These are phyloP conservation scores for Clarireedia homoeocarpa DNA, from an alignment of 2,329 filamentous ascomycete species.

Conservation along the genomic window DNA sequence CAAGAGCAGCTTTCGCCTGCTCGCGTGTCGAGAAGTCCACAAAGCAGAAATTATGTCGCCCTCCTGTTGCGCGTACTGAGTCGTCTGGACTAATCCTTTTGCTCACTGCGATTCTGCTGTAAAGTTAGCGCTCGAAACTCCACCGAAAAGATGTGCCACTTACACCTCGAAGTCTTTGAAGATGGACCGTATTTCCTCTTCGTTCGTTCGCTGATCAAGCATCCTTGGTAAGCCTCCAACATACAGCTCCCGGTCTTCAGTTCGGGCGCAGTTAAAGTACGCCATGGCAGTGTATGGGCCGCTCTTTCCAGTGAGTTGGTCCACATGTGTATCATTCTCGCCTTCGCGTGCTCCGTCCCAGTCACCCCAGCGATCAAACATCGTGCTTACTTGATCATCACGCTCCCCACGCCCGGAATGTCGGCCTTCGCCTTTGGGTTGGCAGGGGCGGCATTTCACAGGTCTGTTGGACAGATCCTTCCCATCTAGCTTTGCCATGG, in stretches of 20 bases:
- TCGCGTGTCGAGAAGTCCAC: not conserved
- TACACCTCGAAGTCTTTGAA: not conserved
- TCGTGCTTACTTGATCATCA: not conserved
- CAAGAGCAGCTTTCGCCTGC: not conserved
- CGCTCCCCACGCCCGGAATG: not conserved
- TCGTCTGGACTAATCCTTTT: not conserved
- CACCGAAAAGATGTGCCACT: not conserved
- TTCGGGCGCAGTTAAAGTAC: not conserved
- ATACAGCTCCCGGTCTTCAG: not conserved
- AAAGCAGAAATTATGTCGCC: not conserved
- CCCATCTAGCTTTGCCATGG: not conserved
- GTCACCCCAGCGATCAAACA: not conserved
- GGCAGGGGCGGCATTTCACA: not conserved
- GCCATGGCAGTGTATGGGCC: not conserved
- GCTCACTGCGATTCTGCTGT: not conserved
- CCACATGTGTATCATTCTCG: not conserved
- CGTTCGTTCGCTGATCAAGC: not conserved
- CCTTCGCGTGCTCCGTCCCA: not conserved
- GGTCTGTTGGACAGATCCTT: not conserved
- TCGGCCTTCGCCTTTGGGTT: not conserved
- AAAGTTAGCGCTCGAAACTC: no score
- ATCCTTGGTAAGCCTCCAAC: not conserved
- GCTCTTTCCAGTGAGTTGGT: not conserved
- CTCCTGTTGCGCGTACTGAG: not conserved
- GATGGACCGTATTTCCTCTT: not conserved